A percentile compares a stretch with the other conserved stretches of the same genome.
These are phyloP conservation scores for Brassica hybrid DNA, from an alignment of 441 rosid genomes.

Conservation along the genomic window DNA sequence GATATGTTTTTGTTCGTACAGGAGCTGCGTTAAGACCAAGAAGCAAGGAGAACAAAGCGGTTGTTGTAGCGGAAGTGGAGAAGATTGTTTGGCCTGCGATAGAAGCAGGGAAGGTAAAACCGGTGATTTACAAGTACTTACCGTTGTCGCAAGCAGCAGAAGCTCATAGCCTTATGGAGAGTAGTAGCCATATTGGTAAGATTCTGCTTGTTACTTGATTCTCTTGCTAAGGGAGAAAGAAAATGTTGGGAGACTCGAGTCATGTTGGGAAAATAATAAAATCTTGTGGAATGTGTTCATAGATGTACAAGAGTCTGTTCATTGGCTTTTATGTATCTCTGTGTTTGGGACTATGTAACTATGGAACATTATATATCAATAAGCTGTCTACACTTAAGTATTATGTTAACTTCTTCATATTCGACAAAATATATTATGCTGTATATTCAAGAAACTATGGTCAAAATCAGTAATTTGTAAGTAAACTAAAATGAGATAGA, in stretches of 20 bases:
- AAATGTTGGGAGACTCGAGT: neutral
- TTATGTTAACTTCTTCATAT: neutral
- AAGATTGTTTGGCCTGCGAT: constrained; percentile 86
- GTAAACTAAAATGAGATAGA: neutral
- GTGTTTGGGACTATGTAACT: constrained; percentile 2
- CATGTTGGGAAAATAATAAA: constrained; percentile 26
- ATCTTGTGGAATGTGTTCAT: constrained; percentile 6
- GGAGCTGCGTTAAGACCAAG: constrained; percentile 76
- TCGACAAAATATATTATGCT: neutral
- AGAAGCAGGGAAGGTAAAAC: constrained; percentile 69
- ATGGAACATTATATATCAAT: constrained; percentile 19
- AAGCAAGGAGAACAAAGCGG: constrained; percentile 68
- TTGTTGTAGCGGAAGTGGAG: constrained; percentile 72
- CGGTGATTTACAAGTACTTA: constrained; percentile 58
- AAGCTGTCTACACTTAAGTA: neutral
- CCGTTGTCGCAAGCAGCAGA: constrained; percentile 71
- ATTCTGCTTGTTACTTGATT: constrained; percentile 63
- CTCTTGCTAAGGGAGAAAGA: neutral
- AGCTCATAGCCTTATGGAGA: constrained; percentile 77
- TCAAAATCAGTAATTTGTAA: neutral
- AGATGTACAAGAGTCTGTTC: constrained; percentile 18
- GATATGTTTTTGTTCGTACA: constrained; percentile 34
- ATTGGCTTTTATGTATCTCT: constrained; percentile 16
- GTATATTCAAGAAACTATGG: neutral
- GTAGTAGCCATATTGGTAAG: constrained; percentile 76